Base-by-base conservation (phyloP, 176 grass and related monocot species). In the Metroxylon sagu region DNA sequence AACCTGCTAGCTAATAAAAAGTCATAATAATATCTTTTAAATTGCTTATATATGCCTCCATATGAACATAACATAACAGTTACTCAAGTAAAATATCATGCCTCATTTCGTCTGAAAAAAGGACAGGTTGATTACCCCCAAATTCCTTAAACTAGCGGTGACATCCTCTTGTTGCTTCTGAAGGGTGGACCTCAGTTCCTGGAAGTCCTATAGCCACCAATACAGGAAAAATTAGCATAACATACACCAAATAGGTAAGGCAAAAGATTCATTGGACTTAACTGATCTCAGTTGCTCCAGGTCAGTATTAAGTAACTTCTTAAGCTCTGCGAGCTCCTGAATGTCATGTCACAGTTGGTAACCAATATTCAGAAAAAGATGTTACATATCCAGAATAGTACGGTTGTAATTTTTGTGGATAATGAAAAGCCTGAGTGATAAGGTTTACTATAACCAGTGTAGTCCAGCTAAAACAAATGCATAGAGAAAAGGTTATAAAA, bases 131-230 rank as follows among this genome's bases (percentile, higher is more conserved):
- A 59, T 64, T 85, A 92, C 93, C 77, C 87, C 93, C 56, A 98
- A 80, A 71, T 76, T 80, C 73, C 66, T 80, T 61, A 98, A 78
- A 78, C 87, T 98, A 75, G 76, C 25, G 50, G 84, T 60, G 28
- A 98, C 93, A 81, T 98, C 93, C 63, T 88, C 88, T 69, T 98
- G 93, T 75, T 98, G 93, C 60, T 89, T 92, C 68, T 92, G 86
- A 62, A 98, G 87, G 29, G 87, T 89, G 58, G 79, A 85, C 70
- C 82, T 85, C 67, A 98, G 54, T 70, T 98, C 93, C 85, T 88
- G 79, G 62, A 98, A 98, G 53, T 92, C 87, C 93, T 92, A 72
- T 49, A 72, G 3, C 7, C 35, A 68, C 66, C 54, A 6, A 71
- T 31, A 26, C 16, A 14, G 23, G 52, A 73, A 78, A 66, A 39